A percentile compares a stretch with the other conserved stretches of the same genome.
Evolutionary conservation across 2,329 filamentous ascomycete genomes (phyloP).

Genomic region (Botrytis fabae): DNA sequence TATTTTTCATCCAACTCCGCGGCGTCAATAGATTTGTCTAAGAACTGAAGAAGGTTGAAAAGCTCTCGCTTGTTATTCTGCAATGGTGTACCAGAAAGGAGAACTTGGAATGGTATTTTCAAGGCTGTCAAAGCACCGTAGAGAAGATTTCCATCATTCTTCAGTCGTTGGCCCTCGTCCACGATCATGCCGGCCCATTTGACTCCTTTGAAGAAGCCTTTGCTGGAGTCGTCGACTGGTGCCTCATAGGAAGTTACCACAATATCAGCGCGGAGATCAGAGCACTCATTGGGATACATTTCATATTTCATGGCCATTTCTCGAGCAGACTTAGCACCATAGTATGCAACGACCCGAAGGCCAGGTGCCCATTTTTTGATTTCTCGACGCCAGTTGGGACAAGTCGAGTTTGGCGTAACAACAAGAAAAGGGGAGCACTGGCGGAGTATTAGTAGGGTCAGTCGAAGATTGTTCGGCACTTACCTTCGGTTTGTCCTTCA

Average conservation of each 20-base stretch:
- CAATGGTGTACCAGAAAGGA: conserved; percentile 85
- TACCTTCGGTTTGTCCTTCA: conserved; percentile 58
- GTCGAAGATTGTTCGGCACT: conserved; percentile 44
- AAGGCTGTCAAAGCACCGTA: conserved; percentile 74
- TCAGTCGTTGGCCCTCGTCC: conserved; percentile 92
- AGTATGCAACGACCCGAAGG: conserved; percentile 87
- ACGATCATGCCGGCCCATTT: conserved; percentile 88
- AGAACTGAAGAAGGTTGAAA: conserved; percentile 95
- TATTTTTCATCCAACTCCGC: conserved; percentile 74
- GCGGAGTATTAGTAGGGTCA: conserved; percentile 47
- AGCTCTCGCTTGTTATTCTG: conserved; percentile 95
- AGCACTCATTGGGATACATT: conserved; percentile 68
- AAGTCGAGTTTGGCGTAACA: conserved; percentile 92
- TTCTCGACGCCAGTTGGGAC: conserved; percentile 95
- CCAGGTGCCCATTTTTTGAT: conserved; percentile 91
- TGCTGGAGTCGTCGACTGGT: conserved; percentile 70
- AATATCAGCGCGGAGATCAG: conserved; percentile 79
- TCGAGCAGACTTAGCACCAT: conserved; percentile 73
- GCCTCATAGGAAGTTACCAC: conserved; percentile 96
- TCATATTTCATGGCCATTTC: conserved; percentile 80
- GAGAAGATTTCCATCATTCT: conserved; percentile 84
- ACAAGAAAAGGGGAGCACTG: conserved; percentile 88
- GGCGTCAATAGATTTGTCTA: conserved; percentile 71
- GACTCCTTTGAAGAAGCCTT: conserved; percentile 64
- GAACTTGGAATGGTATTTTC: conserved; percentile 77